Conservation (phyloP, 2,329 filamentous ascomycete species). For the Colletotrichum sp. region DNA sequence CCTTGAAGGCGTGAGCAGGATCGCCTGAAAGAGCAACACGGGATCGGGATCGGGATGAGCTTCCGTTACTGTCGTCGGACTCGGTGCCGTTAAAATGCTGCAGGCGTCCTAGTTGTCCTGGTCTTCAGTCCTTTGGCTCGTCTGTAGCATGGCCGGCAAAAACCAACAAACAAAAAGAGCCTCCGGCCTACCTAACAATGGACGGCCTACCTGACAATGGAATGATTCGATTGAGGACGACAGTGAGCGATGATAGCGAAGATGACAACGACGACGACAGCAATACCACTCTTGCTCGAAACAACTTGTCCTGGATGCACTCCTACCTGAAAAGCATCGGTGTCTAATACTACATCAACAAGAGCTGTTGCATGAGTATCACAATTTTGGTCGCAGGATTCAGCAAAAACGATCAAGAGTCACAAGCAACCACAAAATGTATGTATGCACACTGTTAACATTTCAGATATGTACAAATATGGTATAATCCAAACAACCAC, state of each 20-base stretch:
- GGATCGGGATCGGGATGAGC: background rate
- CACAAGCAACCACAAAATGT: background rate
- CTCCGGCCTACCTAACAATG: too few relatives aligned
- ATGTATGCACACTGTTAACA: background rate
- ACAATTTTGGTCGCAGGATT: background rate
- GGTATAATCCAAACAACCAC: background rate
- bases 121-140: background rate
- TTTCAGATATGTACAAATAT: background rate
- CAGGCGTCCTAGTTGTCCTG: background rate
- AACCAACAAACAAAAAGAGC: too few relatives aligned
- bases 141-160: too few relatives aligned
- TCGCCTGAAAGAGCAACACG: background rate
- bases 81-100: background rate
- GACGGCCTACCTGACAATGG: too few relatives aligned
- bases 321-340: too few relatives aligned
- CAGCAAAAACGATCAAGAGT: background rate
- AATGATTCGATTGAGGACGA: background rate
- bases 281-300: background rate
- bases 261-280: too few relatives aligned
- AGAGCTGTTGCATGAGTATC: background rate
- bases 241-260: background rate
- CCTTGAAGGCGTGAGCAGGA: background rate
- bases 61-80: background rate
- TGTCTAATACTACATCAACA: background rate
- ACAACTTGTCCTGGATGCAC: background rate